Conservation (phyloP, 1,284 basidiomycete genomes). For the Albatrellus sp. region DNA sequence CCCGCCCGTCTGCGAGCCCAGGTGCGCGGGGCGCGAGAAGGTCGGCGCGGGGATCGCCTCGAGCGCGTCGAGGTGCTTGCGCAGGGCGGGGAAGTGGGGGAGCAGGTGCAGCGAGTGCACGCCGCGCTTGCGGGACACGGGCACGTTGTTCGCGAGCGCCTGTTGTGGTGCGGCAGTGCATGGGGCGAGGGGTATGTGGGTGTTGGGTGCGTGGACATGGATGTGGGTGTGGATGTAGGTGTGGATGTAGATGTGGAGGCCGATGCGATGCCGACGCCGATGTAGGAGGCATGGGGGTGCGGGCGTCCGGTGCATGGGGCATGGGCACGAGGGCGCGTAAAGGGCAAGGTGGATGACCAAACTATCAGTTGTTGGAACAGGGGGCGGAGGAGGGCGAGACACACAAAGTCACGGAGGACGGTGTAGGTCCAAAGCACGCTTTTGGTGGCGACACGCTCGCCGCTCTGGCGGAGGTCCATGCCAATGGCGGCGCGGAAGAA, state of each 20-base stretch:
- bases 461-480: constrained; percentile 63
- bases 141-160: constrained; percentile 56
- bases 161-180: constrained; percentile 1
- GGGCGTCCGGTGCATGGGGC: too few species aligned
- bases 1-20: constrained; percentile 43
- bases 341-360: not conserved
- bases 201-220: not conserved
- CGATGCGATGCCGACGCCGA: too few species aligned
- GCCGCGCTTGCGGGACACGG: constrained; percentile 47
- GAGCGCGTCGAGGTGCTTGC: constrained; percentile 44
- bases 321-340: too few species aligned
- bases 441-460: constrained; percentile 63
- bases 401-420: constrained; percentile 56
- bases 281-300: too few species aligned
- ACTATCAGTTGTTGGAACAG: not conserved
- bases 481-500: constrained; percentile 52
- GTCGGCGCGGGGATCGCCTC: constrained; percentile 39
- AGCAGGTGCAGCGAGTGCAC: constrained; percentile 51
- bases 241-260: not conserved
- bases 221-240: not conserved
- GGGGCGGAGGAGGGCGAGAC: constrained; percentile 14
- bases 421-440: constrained; percentile 68
- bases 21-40: constrained; percentile 51
- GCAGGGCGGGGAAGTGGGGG: constrained; percentile 43
- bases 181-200: not conserved